phyloP scores from a whole-genome alignment of 2,329 filamentous ascomycete genomes.

The Xylariaceae sp. region DNA sequence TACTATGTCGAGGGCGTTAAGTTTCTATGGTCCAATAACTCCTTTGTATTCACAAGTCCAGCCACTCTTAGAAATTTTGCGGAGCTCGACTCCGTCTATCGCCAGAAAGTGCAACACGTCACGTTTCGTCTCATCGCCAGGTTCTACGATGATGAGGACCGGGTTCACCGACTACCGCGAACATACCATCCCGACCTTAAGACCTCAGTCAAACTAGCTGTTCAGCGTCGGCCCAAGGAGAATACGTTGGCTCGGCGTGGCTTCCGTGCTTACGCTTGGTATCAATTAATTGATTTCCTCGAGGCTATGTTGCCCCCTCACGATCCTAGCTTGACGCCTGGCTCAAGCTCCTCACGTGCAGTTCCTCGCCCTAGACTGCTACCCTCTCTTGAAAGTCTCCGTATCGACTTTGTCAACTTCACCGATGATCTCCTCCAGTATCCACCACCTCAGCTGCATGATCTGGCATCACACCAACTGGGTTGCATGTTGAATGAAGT shows the following conservation, averaged over 20 bases:
- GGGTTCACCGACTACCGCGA: conserved; percentile 48
- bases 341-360: conserved; percentile 13
- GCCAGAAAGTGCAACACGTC: conserved; percentile 52
- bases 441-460: conserved; percentile 55
- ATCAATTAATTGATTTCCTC: conserved; percentile 59
- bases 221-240: conserved; percentile 52
- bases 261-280: conserved; percentile 62
- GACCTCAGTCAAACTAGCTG: conserved; percentile 49
- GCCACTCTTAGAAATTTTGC: conserved; percentile 56
- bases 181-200: conserved; percentile 52
- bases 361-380: conserved; percentile 49
- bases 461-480: conserved; percentile 59
- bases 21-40: conserved; percentile 58
- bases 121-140: conserved; percentile 60
- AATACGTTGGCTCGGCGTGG: conserved; percentile 55
- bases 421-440: conserved; percentile 52
- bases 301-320: conserved; percentile 57
- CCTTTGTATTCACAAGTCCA: conserved; percentile 61
- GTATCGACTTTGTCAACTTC: conserved; percentile 63
- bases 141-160: conserved; percentile 60
- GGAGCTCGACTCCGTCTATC: conserved; percentile 50
- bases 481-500: conserved; percentile 60
- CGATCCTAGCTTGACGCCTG: conserved; percentile 46
- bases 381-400: conserved; percentile 53
- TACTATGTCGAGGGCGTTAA: conserved; percentile 56